phyloP scores from a whole-genome alignment of 2,329 filamentous ascomycete genomes.

The Fusarium sp. region DNA sequence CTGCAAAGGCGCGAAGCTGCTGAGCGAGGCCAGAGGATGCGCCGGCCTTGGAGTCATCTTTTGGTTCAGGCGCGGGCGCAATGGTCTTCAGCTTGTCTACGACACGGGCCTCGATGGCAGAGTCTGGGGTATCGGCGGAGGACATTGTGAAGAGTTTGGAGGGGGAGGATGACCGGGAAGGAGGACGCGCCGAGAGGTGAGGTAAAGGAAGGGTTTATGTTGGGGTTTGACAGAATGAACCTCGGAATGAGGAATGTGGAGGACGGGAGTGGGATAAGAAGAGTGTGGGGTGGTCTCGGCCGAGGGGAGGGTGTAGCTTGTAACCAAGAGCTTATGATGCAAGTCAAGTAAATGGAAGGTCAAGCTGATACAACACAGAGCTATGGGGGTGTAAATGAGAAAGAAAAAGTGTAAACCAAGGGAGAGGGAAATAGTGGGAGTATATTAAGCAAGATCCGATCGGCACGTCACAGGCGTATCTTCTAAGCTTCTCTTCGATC shows the following conservation, averaged over 20 bases:
- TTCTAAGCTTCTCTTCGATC: background rate
- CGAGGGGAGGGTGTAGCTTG: constrained; percentile 33
- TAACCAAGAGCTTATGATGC: constrained; percentile 7
- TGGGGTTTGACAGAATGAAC: constrained; percentile 12
- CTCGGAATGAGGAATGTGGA: constrained; percentile 32
- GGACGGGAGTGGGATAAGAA: constrained; percentile 16
- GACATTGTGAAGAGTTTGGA: constrained; percentile 34
- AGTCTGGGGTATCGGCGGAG: constrained; percentile 37
- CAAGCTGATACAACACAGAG: background rate
- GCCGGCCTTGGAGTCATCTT: constrained; percentile 51
- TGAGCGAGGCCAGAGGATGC: constrained; percentile 50
- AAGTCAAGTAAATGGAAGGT: background rate
- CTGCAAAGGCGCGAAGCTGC: constrained; percentile 80
- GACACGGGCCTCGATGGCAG: constrained; percentile 44
- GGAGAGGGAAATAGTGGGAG: background rate
- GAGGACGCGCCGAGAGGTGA: background rate
- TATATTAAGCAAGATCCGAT: background rate
- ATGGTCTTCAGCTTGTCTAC: constrained; percentile 56
- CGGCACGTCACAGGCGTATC: constrained; percentile 28
- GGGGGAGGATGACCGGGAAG: background rate
- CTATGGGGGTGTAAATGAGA: background rate
- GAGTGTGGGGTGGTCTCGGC: constrained; percentile 37
- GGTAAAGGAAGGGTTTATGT: constrained; percentile 8
- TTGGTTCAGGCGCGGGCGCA: constrained; percentile 53
- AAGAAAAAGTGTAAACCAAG: background rate